These are phyloP conservation scores for Phylloporus scabripes DNA, from an alignment of 768 basidiomycete genomes.

Conservation along the genomic window DNA sequence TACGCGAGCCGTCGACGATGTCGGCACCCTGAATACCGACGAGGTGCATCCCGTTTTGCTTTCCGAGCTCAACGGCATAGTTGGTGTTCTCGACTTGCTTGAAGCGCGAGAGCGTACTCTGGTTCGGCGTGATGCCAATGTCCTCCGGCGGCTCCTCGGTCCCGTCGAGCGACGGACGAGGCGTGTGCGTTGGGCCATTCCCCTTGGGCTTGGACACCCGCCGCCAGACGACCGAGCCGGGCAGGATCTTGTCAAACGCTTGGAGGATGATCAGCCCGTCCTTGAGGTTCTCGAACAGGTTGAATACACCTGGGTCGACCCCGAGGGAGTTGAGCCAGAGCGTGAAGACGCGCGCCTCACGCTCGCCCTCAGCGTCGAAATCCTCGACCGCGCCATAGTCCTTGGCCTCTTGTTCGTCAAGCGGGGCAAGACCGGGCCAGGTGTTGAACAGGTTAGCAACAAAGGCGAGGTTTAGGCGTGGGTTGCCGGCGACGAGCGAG, in stretches of 20 bases:
- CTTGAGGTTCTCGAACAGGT: constrained; percentile 92
- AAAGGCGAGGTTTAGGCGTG: constrained; percentile 95
- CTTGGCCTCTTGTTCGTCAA: constrained; percentile 91
- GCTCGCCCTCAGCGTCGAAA: constrained; percentile 98
- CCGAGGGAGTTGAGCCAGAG: constrained; percentile 97
- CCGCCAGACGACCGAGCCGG: constrained; percentile 91
- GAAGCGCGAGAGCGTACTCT: constrained; percentile 85
- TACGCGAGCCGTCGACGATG: constrained; percentile 90
- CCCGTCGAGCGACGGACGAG: constrained; percentile 27
- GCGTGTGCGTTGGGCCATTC: constrained; percentile 31
- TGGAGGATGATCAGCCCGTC: constrained; percentile 90
- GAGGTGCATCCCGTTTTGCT: constrained; percentile 89
- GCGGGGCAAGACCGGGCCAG: constrained; percentile 87
- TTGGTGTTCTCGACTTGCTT: constrained; percentile 99
- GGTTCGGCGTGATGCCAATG: constrained; percentile 78
- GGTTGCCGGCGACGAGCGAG: constrained; percentile 90
- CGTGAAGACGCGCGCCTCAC: constrained; percentile 96
- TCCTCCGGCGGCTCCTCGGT: constrained; percentile 64
- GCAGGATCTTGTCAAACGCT: constrained; percentile 93
- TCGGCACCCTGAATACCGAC: constrained; percentile 98
- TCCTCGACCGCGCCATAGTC: constrained; percentile 88
- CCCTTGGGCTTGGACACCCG: constrained; percentile 90
- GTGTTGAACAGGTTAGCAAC: constrained; percentile 99
- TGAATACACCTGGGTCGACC: constrained; percentile 94
- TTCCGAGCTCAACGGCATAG: constrained; percentile 89